Conservation (phyloP, 306 rosid genomes). For the Canavalia gladiata region DNA sequence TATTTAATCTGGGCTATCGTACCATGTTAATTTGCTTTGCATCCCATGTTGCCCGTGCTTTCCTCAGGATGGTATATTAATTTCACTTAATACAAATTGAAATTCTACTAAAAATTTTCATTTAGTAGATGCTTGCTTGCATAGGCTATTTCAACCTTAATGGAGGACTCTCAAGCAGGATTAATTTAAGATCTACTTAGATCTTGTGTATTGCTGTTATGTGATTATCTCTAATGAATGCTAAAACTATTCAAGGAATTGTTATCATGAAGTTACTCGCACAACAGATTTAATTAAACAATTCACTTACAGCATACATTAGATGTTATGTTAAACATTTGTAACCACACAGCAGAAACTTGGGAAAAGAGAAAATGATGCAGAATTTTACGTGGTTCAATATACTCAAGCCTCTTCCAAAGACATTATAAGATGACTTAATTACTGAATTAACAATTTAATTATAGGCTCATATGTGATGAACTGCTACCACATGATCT, state of each 20-base stretch:
- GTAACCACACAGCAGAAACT: neutral
- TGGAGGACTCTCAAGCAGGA: conserved; percentile 5
- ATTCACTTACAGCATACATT: neutral
- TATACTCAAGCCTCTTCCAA: neutral
- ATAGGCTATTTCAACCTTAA: conserved; percentile 15
- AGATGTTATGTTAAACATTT: conserved; percentile 22
- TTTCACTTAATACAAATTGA: too few species aligned
- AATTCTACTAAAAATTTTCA: too few species aligned
- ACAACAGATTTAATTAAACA: conserved; percentile 1
- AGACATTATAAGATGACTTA: neutral
- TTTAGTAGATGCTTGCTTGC: too few species aligned
- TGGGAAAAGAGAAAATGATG: neutral
- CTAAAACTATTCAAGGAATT: conserved; percentile 28
- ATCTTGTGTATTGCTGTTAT: conserved; percentile 26
- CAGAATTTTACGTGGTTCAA: neutral
- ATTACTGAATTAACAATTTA: neutral
- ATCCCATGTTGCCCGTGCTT: too few species aligned
- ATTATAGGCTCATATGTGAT: neutral
- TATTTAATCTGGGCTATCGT: too few species aligned
- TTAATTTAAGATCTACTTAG: neutral
- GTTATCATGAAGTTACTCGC: neutral
- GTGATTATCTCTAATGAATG: conserved; percentile 25
- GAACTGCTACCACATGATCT: neutral
- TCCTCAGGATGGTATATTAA: too few species aligned
- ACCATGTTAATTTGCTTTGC: too few species aligned